Conservation (phyloP, 2,329 filamentous ascomycete genomes). For the Cercospora janseana region DNA sequence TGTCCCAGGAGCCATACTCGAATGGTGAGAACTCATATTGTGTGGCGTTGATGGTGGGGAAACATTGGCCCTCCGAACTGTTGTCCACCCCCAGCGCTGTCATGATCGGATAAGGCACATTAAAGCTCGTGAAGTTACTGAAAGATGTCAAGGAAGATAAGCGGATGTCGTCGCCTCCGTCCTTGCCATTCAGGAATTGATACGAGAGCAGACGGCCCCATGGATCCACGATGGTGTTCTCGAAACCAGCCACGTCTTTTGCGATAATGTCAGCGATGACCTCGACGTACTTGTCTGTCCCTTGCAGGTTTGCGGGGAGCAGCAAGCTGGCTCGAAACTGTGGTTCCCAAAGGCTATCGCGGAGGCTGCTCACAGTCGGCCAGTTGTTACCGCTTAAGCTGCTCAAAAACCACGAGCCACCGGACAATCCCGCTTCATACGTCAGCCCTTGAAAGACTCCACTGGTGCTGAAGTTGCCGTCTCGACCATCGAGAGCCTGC, state of each 20-base stretch:
- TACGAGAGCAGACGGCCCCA: slow-evolving; percentile 45
- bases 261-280: slow-evolving; percentile 39
- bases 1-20: slow-evolving; percentile 65
- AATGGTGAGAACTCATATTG: slow-evolving; percentile 65
- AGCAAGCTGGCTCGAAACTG: slow-evolving; percentile 42
- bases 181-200: slow-evolving; percentile 40
- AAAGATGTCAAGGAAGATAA: slow-evolving; percentile 38
- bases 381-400: slow-evolving; percentile 49
- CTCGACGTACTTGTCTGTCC: slow-evolving; percentile 33
- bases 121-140: slow-evolving; percentile 43
- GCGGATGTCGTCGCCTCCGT: slow-evolving; percentile 41
- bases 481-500: slow-evolving; percentile 46
- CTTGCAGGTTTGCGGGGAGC: slow-evolving; percentile 36
- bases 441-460: slow-evolving; percentile 49
- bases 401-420: slow-evolving; percentile 48
- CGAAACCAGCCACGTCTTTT: slow-evolving; percentile 43
- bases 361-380: slow-evolving; percentile 45
- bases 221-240: slow-evolving; percentile 43
- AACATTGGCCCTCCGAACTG: slow-evolving; percentile 40
- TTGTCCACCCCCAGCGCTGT: slow-evolving; percentile 42
- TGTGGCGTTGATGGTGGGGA: slow-evolving; percentile 52
- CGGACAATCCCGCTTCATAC: slow-evolving; percentile 49
- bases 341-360: slow-evolving; percentile 43
- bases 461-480: slow-evolving; percentile 41
- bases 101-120: slow-evolving; percentile 49